Base-by-base conservation (phyloP, 2,329 filamentous ascomycete genomes). In the Alternaria brassicicola region DNA sequence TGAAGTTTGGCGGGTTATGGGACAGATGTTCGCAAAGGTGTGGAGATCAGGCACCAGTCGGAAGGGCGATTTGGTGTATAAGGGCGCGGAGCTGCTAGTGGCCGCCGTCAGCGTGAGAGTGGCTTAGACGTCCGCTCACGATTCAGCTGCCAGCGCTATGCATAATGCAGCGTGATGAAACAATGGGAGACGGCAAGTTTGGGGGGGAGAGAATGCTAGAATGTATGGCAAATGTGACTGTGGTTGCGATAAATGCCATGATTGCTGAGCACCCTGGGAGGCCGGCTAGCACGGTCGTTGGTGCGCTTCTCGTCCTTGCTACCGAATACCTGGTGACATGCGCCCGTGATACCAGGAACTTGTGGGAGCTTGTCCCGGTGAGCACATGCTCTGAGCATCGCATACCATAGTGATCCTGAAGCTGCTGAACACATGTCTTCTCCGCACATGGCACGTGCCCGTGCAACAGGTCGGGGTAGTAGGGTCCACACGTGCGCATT, bases 31-130 rank as follows among this genome's bases (percentile, higher is more conserved):
- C 59, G 55, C 63, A 54, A 57, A 48, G 49, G 38, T 38, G 43
- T 35, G 42, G 49, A 57, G 51, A 70, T 73, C 70, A 76, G 73
- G 73, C 73, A 74, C 73, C 73, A 69, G 72, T 62, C 57, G 57
- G 57, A 55, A 59, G 62, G 60, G 60, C 53, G 55, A 46, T 55
- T 26, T 43, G 47, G 39, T 46, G 38, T 45, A 51, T 61, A 55
- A 61, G 59, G 54, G 63, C 58, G 61, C 53, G 23, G 48, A 23
- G 55, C 43, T 46, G 51, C 51, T 33, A 39, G 52, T 61, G 57
- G 64, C 57, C 62, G 56, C 62, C 48, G 51, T 55, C 45, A 50
- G 55, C 55, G 58, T 65, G 65, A 68, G 66, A 59, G 70, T 67
- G 70, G 70, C 70, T 69, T 61, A 72, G 69, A 67, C 64, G 47